Percentiles rank a stretch among this genome's conserved stretches.
phyloP scores from a whole-genome alignment of 768 basidiomycete genomes.

The Gelatoporia subvermispora region DNA sequence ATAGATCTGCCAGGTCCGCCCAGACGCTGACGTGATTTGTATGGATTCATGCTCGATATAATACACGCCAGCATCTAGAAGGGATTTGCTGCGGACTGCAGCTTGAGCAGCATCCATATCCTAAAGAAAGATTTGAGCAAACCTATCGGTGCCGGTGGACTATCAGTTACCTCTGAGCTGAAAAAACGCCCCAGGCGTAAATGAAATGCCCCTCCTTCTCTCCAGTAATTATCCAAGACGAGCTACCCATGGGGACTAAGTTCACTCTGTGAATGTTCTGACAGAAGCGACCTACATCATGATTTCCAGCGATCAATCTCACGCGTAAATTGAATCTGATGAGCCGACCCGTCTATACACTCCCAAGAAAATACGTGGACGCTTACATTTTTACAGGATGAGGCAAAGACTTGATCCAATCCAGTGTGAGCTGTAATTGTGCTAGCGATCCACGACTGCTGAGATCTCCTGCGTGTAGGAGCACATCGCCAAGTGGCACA shows the following conservation, averaged over 20 bases:
- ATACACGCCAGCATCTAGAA: constrained; percentile 22
- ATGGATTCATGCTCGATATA: constrained; percentile 30
- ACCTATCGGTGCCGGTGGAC: too few species aligned
- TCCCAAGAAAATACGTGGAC: too few species aligned
- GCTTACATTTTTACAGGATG: constrained; percentile 17
- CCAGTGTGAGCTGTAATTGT: constrained; percentile 26
- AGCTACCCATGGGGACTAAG: background rate
- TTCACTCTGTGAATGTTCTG: background rate
- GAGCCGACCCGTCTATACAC: too few species aligned
- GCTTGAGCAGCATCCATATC: constrained; percentile 22
- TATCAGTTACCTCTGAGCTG: constrained; percentile 1
- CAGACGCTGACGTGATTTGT: constrained; percentile 16
- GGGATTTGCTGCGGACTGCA: constrained; percentile 16
- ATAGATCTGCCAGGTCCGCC: constrained; percentile 31
- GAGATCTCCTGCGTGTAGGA: constrained; percentile 34
- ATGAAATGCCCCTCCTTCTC: constrained; percentile 5
- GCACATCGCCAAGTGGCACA: constrained; percentile 32
- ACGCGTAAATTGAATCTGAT: too few species aligned
- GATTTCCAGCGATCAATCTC: constrained; percentile 36
- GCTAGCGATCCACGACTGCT: constrained; percentile 23
- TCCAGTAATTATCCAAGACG: constrained; percentile 17
- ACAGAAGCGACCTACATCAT: constrained; percentile 33
- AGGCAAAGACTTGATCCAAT: constrained; percentile 29
- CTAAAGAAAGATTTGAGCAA: constrained; percentile 10
- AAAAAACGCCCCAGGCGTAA: background rate